phyloP scores from a whole-genome alignment of 164 flowering plant species.

The Protea cynaroides region DNA sequence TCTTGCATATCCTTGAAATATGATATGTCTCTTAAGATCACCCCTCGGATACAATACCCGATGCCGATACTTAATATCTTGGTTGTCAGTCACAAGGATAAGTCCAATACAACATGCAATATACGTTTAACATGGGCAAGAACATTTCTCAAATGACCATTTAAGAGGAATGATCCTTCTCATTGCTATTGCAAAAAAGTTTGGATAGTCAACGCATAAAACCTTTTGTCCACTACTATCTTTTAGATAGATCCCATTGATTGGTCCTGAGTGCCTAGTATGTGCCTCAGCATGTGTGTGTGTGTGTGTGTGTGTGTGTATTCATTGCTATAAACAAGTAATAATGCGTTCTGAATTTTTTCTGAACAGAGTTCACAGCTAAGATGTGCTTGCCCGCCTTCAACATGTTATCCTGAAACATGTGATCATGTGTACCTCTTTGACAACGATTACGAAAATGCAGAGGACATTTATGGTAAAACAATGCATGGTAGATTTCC shows the following conservation, averaged over 20 bases:
- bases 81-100: too few relatives aligned
- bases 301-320: too few relatives aligned
- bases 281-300: neutral
- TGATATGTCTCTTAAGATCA: too few relatives aligned
- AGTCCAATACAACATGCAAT: too few relatives aligned
- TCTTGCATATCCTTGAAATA: too few relatives aligned
- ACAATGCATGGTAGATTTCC: constrained; percentile 84
- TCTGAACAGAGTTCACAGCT: constrained; percentile 62
- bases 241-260: neutral
- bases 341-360: neutral
- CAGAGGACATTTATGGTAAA: constrained; percentile 74
- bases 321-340: neutral
- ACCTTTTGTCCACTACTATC: neutral
- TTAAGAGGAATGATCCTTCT: too few relatives aligned
- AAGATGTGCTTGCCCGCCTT: constrained; percentile 66
- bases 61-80: too few relatives aligned
- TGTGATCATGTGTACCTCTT: constrained; percentile 97
- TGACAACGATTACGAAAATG: constrained; percentile 80
- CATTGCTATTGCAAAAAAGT: too few relatives aligned
- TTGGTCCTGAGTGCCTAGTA: constrained; percentile 1
- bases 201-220: too few relatives aligned
- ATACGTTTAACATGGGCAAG: too few relatives aligned
- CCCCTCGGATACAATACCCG: too few relatives aligned
- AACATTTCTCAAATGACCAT: too few relatives aligned
- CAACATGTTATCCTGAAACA: constrained; percentile 54